phyloP scores from a whole-genome alignment of 1,139 yeast species.

The Hemisphaericaspora xylanilytica region DNA sequence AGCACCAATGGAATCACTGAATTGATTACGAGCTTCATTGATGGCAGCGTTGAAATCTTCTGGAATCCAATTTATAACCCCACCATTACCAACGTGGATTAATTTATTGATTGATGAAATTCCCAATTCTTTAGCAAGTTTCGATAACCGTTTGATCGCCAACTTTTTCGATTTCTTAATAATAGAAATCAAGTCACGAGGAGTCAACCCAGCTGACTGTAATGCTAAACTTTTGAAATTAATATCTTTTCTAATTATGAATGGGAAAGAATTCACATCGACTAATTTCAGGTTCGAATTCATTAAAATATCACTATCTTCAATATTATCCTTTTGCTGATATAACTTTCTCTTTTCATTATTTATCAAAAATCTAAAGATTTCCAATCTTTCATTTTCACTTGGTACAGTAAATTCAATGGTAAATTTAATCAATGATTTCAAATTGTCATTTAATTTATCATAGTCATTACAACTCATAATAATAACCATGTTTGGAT shows the following conservation, averaged over 20 bases:
- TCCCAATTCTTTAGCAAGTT: conserved; percentile 18
- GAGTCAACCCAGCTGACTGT: conserved; percentile 91
- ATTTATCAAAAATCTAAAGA: conserved; percentile 52
- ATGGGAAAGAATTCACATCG: conserved; percentile 23
- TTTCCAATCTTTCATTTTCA: conserved; percentile 66
- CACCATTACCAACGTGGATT: conserved; percentile 48
- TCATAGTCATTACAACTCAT: conserved; percentile 76
- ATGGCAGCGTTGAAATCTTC: conserved; percentile 72
- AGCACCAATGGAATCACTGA: conserved; percentile 94
- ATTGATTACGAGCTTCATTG: conserved; percentile 79
- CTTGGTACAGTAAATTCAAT: conserved; percentile 73
- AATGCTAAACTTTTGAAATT: conserved; percentile 61
- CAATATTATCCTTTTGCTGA: conserved; percentile 4
- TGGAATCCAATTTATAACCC: conserved; percentile 53
- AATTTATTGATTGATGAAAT: conserved; percentile 23
- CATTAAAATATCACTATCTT: conserved; percentile 1
- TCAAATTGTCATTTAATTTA: conserved; percentile 60
- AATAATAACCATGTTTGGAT: conserved; percentile 49
- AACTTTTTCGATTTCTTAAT: conserved; percentile 60
- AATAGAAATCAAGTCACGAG: conserved; percentile 75
- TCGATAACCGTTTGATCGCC: conserved; percentile 52
- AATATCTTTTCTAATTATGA: conserved; percentile 50
- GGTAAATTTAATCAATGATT: conserved; percentile 75
- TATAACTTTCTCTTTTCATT: conserved; percentile 17
- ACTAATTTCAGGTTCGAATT: conserved; percentile 12